Base-by-base conservation (phyloP, 805 yeast genomes). In the Diddensiella santjacobensis region DNA sequence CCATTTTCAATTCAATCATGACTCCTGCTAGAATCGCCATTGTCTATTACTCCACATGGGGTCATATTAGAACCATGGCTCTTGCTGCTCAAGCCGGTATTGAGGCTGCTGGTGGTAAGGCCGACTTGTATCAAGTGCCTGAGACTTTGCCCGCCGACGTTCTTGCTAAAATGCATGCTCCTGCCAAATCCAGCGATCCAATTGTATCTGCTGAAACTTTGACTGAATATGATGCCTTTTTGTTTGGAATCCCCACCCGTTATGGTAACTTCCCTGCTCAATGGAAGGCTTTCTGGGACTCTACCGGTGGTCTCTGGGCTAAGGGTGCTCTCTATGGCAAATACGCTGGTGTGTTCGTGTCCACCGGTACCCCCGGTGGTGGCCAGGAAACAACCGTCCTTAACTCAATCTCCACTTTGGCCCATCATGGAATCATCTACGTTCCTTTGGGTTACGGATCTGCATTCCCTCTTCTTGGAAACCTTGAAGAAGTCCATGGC, bases 221-320 rank as follows among this genome's bases (percentile, higher is more conserved):
- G 56, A 64, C 67, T 17, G 69, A 77, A 52, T 84, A 83, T 69
- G 95, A 87, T 61, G 89, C 81, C 6, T 80, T 83, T 63, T 57
- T 86, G 53, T 81, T 87, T 58, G 95, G 95, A 56, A 66, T 85
- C 50, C 95, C 95, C 55, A 84, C 95, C 31, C 76, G 95, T 67
- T 87, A 64, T 64, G 95, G 95, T 58, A 76, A 72, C 63, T 69
- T 77, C 63, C 88, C 95, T 44, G 79, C 87, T 22, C 95, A 87
- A 68, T 80, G 84, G 78, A 75, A 78, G 56, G 64, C 83, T 2
- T 87, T 84, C 71, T 82, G 87, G 83, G 95, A 82, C 63, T 66
- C 73, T 42, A 84, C 93, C 35, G 93, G 93, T 49, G 80, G 79
- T 15, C 65, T 83, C 50, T 87, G 95, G 95, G 82, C 83, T 45